phyloP scores from a whole-genome alignment of 176 grass and related monocot genomes.

The Chrysopogon serrulatus region DNA sequence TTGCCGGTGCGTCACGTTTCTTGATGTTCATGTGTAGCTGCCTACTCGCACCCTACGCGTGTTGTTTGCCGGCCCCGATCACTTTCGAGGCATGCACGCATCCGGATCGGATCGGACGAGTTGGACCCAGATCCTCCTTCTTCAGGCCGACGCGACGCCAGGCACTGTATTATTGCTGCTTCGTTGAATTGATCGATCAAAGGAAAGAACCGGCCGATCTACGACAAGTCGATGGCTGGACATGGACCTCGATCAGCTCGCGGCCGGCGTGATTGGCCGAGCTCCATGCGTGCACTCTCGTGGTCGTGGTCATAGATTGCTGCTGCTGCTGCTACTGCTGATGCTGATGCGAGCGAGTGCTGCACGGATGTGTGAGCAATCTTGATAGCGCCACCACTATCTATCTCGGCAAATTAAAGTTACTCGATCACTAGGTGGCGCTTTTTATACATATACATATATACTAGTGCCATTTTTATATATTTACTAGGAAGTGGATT shows the following conservation, averaged over 20 bases:
- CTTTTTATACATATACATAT: background rate
- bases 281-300: background rate
- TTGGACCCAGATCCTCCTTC: background rate
- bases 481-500: conserved; percentile 4
- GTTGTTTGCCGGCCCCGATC: background rate
- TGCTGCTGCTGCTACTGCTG: conserved; percentile 27
- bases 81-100: conserved; percentile 25
- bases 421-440: conserved; percentile 13
- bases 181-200: background rate
- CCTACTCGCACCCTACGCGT: background rate
- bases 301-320: conserved; percentile 41
- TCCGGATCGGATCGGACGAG: background rate
- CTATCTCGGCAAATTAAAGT: background rate
- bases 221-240: background rate
- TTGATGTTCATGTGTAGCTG: background rate
- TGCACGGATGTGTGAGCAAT: background rate
- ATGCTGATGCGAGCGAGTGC: background rate
- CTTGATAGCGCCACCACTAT: conserved; percentile 40
- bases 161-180: background rate
- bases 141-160: background rate
- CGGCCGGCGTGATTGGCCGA: background rate
- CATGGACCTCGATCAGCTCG: background rate
- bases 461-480: background rate
- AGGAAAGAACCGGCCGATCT: background rate
- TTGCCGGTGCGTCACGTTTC: background rate